A percentile compares a stretch with the other conserved stretches of the same genome.
Conservation (phyloP, 805 yeast species). For the Yarrowia osloensis region DNA sequence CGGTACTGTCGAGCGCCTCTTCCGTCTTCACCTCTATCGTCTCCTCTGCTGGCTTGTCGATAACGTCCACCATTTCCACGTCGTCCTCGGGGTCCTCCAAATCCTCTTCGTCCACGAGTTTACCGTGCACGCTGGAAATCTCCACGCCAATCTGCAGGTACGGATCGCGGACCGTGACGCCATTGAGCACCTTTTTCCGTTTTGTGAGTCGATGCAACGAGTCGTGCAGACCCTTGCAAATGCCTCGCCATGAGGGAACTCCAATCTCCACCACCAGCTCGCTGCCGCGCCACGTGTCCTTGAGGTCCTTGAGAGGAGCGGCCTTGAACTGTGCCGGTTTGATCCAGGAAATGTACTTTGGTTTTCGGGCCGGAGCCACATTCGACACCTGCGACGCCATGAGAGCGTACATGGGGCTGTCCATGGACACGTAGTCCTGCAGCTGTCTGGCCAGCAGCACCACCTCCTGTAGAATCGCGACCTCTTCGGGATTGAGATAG, state of each 20-base stretch:
- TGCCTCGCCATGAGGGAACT: slow-evolving; percentile 24
- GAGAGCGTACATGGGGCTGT: slow-evolving; percentile 1
- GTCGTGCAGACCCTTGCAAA: slow-evolving; percentile 12
- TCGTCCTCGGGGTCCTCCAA: slow-evolving; percentile 7
- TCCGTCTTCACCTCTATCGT: not conserved
- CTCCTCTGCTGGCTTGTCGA: not conserved
- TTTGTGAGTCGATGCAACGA: slow-evolving; percentile 4
- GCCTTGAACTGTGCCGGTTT: not conserved
- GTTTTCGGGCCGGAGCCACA: not conserved
- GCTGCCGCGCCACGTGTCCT: slow-evolving; percentile 13
- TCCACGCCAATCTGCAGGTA: slow-evolving; percentile 20
- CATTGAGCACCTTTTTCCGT: slow-evolving; percentile 11
- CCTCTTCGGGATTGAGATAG: slow-evolving; percentile 34
- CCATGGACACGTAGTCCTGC: slow-evolving; percentile 8
- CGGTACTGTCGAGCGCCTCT: not conserved
- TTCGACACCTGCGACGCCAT: not conserved
- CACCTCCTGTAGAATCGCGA: not conserved
- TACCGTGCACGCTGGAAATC: slow-evolving; percentile 16
- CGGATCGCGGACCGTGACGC: slow-evolving; percentile 14
- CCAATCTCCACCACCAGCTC: slow-evolving; percentile 23
- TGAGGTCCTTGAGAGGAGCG: not conserved
- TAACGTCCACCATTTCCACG: slow-evolving; percentile 6
- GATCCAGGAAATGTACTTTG: slow-evolving; percentile 21
- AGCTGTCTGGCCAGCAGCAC: not conserved
- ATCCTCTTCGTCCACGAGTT: slow-evolving; percentile 17